phyloP scores from a whole-genome alignment of 2,329 filamentous ascomycete species.

The Microsporum audouinii region DNA sequence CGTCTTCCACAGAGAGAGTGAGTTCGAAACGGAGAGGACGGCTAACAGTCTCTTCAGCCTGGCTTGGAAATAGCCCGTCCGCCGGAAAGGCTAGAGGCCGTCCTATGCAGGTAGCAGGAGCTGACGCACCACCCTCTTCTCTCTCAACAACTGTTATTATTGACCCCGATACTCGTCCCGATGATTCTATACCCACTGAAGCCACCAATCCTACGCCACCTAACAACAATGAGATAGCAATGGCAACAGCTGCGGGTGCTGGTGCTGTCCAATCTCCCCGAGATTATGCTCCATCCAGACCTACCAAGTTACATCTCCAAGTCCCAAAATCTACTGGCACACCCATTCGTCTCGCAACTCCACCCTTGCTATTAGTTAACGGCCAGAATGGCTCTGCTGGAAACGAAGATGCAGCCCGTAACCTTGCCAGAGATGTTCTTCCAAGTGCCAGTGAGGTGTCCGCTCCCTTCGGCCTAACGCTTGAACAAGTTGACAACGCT shows the following conservation, averaged over 20 bases:
- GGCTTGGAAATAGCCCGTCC: slow-evolving; percentile 53
- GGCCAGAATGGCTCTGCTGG: background rate
- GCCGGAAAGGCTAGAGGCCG: slow-evolving; percentile 65
- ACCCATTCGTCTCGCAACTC: slow-evolving; percentile 34
- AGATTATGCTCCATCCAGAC: slow-evolving; percentile 18
- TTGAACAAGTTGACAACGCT: slow-evolving; percentile 24
- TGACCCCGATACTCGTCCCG: background rate
- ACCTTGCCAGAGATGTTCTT: background rate
- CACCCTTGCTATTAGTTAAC: slow-evolving; percentile 30
- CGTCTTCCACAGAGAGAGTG: slow-evolving; percentile 40
- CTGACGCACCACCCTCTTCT: background rate
- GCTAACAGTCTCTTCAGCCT: slow-evolving; percentile 80
- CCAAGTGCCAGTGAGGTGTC: background rate
- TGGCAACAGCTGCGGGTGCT: slow-evolving; percentile 32
- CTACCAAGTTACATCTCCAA: slow-evolving; percentile 33
- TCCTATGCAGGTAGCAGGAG: slow-evolving; percentile 43
- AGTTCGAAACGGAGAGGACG: slow-evolving; percentile 53
- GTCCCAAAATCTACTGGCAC: slow-evolving; percentile 31
- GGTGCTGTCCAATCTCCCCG: slow-evolving; percentile 19
- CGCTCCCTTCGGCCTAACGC: slow-evolving; percentile 14
- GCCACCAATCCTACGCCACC: background rate
- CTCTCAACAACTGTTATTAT: background rate
- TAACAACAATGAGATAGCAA: background rate
- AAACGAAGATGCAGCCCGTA: background rate
- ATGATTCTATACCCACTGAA: background rate